Evolutionary conservation across 2,329 filamentous ascomycete genomes (phyloP), one percentile per base, ranked within the genome.

Genomic region (Cytospora paraplurivora): DNA sequence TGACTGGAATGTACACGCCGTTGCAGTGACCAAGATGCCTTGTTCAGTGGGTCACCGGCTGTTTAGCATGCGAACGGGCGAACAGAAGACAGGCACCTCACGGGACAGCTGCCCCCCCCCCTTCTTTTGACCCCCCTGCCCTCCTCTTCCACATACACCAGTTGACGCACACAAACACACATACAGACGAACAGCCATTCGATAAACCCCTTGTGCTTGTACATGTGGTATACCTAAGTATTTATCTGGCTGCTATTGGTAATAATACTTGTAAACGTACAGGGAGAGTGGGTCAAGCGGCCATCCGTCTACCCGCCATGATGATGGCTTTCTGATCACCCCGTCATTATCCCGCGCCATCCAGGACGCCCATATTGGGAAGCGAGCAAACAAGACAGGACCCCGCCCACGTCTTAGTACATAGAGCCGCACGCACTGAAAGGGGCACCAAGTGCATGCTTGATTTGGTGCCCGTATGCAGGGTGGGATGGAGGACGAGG

Each of bases 221-320:
- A 17, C 17, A 6, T 27, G 27, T 27, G 27, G 27, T 27, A 27
- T 27, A 27, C 4, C 4, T 27, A 27, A 27, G 27, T 27, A 27
- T 27, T 27, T 27, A 27, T 27, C 4, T 41, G 38, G 38, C 2
- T 12, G 38, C 38, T 6, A 41, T 3, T 35, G 21, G 33, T 47
- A 32, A 34, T 19, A 51, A 51, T 27, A 4, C 44, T 21, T 37
- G 54, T 60, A 54, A 47, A 47, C 54, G 38, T 37, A 52, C 56
- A 59, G n/a, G 56, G 56, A 59, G 35, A 33, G 10, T 51, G 58
- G 47, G 58, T 60, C 58, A 60, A 54, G 58, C 33, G 54, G 37
- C 47, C 50, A 34, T 60, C 58, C 58, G 54, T 35, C 37, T 35
- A 49, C 58, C 50, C 58, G 41, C 52, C 50, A 35, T 51, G 12